Evolutionary conservation across 495 filamentous ascomycete species (phyloP).

Genomic region (Penicillium cosmopolitanum): DNA sequence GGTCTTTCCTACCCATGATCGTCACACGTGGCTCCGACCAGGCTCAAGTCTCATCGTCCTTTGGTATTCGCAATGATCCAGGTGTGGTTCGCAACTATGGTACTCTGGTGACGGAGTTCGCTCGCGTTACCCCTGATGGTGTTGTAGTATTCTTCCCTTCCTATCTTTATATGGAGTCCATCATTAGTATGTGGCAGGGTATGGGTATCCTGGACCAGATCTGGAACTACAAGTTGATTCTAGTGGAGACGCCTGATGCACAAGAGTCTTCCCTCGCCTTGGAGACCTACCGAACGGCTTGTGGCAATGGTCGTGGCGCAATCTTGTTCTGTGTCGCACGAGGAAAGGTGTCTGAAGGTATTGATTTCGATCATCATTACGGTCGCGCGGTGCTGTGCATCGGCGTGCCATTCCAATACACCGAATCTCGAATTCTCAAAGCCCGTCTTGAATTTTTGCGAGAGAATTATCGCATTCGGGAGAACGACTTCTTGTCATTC

Average conservation of each 20-base stretch:
- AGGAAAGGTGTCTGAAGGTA: conserved; percentile 96
- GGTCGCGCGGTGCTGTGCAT: conserved; percentile 96
- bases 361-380: conserved; percentile 99
- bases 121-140: conserved; percentile 92
- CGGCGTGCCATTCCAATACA: conserved; percentile 98
- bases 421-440: conserved; percentile 95
- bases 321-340: conserved; percentile 92
- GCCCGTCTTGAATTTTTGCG: conserved; percentile 93
- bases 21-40: conserved; percentile 95
- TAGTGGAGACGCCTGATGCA: conserved; percentile 96
- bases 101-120: conserved; percentile 87
- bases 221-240: conserved; percentile 98
- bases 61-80: conserved; percentile 93
- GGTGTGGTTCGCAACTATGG: conserved; percentile 96
- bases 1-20: conserved; percentile 96
- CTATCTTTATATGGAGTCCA: conserved; percentile 99
- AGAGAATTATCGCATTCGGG: conserved; percentile 94
- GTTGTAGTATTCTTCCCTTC: conserved; percentile 99
- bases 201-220: conserved; percentile 97
- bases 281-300: conserved; percentile 96
- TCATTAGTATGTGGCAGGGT: conserved; percentile 98
- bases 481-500: conserved; percentile 98
- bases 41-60: conserved; percentile 83
- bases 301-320: conserved; percentile 93
- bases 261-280: conserved; percentile 96